Conservation (phyloP, 2,329 filamentous ascomycete genomes). For the Eurotiales sp. region DNA sequence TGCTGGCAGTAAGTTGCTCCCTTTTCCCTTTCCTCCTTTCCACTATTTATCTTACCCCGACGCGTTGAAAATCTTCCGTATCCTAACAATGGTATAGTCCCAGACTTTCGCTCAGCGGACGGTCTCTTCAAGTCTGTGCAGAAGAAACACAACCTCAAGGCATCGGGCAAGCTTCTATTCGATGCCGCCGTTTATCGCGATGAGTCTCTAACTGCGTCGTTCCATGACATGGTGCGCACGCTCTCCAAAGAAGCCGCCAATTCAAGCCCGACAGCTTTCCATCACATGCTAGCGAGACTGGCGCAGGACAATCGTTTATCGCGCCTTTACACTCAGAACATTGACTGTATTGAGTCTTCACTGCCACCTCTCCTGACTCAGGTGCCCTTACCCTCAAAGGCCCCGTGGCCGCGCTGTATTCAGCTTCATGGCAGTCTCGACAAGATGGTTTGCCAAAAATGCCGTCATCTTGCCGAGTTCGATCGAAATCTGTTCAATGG, state of each 20-base stretch:
- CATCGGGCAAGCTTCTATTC: slow-evolving; percentile 91
- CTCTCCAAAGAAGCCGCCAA: slow-evolving; percentile 73
- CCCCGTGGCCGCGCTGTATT: slow-evolving; percentile 88
- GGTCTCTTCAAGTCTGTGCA: slow-evolving; percentile 85
- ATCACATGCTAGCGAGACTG: slow-evolving; percentile 87
- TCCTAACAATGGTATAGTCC: slow-evolving; percentile 56
- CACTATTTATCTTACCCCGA: too few relatives aligned
- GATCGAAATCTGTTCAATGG: slow-evolving; percentile 77
- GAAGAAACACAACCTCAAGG: slow-evolving; percentile 83
- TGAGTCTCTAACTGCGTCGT: slow-evolving; percentile 79
- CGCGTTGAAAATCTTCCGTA: too few relatives aligned
- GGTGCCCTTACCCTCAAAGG: slow-evolving; percentile 77
- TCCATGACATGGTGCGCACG: slow-evolving; percentile 93
- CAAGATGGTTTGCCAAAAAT: slow-evolving; percentile 97
- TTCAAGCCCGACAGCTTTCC: slow-evolving; percentile 81
- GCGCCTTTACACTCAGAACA: slow-evolving; percentile 93
- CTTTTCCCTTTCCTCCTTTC: too few relatives aligned
- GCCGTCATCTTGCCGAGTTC: slow-evolving; percentile 71
- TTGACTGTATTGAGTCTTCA: slow-evolving; percentile 88
- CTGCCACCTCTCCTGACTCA: slow-evolving; percentile 74
- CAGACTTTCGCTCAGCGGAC: slow-evolving; percentile 88
- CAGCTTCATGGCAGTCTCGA: slow-evolving; percentile 90
- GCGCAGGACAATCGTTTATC: slow-evolving; percentile 82
- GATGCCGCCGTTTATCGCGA: slow-evolving; percentile 97
- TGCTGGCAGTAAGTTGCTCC: slow-evolving; percentile 71